These are phyloP conservation scores for Suillus hirtellus DNA, from an alignment of 768 basidiomycete genomes.

Conservation along the genomic window DNA sequence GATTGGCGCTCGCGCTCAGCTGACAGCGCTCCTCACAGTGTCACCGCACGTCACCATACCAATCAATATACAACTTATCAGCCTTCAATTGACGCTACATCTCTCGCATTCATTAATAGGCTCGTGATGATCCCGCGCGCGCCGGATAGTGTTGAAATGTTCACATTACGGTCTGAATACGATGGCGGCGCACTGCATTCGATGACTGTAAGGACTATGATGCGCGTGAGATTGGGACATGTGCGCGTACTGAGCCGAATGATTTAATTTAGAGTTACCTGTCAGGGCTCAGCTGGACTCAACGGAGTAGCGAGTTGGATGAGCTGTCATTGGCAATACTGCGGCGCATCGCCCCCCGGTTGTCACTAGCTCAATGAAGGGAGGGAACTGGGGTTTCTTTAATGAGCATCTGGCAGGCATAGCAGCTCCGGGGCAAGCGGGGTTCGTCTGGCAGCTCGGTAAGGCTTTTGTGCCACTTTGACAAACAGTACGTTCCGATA, in stretches of 20 bases:
- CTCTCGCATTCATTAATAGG: conserved; percentile 48
- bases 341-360: conserved; percentile 40
- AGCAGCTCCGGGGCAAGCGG: conserved; percentile 51
- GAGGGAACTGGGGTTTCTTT: conserved; percentile 17
- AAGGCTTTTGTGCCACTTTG: too few relatives aligned
- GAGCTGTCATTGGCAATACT: conserved; percentile 33
- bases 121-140: conserved; percentile 42
- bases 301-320: conserved; percentile 34
- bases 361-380: conserved; percentile 11
- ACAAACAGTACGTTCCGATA: too few relatives aligned
- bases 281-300: conserved; percentile 50
- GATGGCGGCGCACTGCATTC: conserved; percentile 48
- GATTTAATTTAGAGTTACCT: conserved; percentile 34
- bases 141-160: conserved; percentile 43
- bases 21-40: conserved; percentile 23
- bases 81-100: conserved; percentile 20
- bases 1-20: conserved; percentile 18
- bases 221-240: conserved; percentile 48
- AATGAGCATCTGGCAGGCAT: conserved; percentile 57
- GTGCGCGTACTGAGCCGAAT: conserved; percentile 44
- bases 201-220: conserved; percentile 42
- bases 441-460: conserved; percentile 32
- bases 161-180: conserved; percentile 57
- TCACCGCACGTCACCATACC: conserved; percentile 24
- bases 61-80: conserved; percentile 34